Percentiles rank a stretch among this genome's conserved stretches.
Conservation (phyloP, 2,329 filamentous ascomycete genomes). For the Aspergillus awamori region DNA sequence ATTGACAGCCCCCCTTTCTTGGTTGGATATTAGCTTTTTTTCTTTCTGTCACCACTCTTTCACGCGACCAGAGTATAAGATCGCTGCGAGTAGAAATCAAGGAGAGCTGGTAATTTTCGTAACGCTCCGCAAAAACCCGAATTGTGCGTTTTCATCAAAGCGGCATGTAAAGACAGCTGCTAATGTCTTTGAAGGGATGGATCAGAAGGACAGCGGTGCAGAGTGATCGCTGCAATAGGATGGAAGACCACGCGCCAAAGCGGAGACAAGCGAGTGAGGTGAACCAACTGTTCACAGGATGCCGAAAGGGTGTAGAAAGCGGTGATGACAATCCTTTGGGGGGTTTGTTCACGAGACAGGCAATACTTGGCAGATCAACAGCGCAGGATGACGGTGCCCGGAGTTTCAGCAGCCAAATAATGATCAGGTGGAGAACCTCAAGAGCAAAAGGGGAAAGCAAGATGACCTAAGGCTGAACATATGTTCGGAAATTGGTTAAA, state of each 20-base stretch:
- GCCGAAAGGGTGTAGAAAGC: constrained; percentile 18
- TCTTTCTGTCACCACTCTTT: neutral
- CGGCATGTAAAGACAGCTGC: constrained; percentile 9
- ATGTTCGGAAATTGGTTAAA: neutral
- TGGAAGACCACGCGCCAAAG: constrained; percentile 8
- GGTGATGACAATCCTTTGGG: constrained; percentile 15
- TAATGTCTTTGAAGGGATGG: constrained; percentile 3
- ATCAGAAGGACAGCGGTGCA: constrained; percentile 10
- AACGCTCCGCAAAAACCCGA: constrained; percentile 11
- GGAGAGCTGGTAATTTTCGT: constrained; percentile 12
- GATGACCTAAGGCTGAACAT: constrained; percentile 11
- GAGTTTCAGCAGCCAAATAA: constrained; percentile 15
- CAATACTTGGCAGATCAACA: constrained; percentile 14
- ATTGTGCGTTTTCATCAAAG: constrained; percentile 11
- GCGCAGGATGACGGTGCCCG: constrained; percentile 26
- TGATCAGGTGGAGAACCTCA: constrained; percentile 18
- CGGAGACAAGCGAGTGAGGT: constrained; percentile 8
- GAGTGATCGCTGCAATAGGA: constrained; percentile 13
- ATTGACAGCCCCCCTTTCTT: constrained; percentile 64
- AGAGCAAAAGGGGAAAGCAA: constrained; percentile 8
- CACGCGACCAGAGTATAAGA: constrained; percentile 8
- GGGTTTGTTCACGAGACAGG: constrained; percentile 25
- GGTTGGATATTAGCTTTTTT: constrained; percentile 2
- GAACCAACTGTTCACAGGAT: constrained; percentile 6
- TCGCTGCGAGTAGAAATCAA: constrained; percentile 12